phyloP scores from a whole-genome alignment of 1,284 basidiomycete species.

The Marasmius sp. region DNA sequence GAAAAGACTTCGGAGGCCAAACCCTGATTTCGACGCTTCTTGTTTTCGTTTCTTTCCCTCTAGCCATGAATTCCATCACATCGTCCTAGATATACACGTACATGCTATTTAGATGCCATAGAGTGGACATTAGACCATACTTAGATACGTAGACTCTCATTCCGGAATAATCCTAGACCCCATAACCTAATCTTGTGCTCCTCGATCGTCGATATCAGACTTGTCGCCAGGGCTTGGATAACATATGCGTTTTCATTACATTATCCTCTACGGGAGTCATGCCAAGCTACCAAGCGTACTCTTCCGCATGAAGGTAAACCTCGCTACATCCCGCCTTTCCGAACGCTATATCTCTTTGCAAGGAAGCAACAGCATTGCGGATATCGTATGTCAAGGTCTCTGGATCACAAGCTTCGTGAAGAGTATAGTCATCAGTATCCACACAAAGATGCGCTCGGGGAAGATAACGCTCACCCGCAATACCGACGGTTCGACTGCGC shows the following conservation, averaged over 20 bases:
- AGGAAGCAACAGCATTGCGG: not conserved
- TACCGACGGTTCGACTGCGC: not conserved
- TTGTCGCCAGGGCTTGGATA: too few species aligned
- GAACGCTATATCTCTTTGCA: not conserved
- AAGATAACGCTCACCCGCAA: not conserved
- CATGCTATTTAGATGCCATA: too few species aligned
- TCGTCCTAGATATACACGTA: too few species aligned
- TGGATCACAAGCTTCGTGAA: not conserved
- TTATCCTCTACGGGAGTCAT: too few species aligned
- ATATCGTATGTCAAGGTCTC: not conserved
- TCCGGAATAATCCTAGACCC: too few species aligned
- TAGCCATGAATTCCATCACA: too few species aligned
- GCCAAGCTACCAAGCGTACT: not conserved
- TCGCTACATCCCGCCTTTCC: not conserved
- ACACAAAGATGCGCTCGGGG: not conserved
- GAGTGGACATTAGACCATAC: too few species aligned
- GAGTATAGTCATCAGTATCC: not conserved
- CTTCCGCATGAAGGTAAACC: slow-evolving; percentile 1
- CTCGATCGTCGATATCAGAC: too few species aligned
- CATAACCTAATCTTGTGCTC: too few species aligned
- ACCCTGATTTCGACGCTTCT: not conserved
- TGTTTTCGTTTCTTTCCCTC: too few species aligned
- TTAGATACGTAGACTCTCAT: too few species aligned
- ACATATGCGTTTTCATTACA: too few species aligned
- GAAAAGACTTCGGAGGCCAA: slow-evolving; percentile 18